phyloP scores from a whole-genome alignment of 2,329 filamentous ascomycete genomes.

The Phaeosphaeriaceae sp. region DNA sequence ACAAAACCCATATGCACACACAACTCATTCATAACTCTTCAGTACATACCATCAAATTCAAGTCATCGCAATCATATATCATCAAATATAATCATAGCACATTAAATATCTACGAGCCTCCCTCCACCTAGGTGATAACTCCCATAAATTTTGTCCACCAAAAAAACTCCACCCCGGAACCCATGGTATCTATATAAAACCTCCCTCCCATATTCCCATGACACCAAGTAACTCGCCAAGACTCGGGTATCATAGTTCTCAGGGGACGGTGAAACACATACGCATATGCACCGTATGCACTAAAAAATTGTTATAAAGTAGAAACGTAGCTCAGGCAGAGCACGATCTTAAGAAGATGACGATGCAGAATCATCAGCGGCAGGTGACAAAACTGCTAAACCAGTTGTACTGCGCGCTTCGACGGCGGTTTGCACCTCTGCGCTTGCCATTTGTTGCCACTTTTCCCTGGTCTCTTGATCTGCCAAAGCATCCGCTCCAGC shows the following conservation, averaged over 20 bases:
- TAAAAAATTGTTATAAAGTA: neutral
- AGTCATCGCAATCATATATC: no score
- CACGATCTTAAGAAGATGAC: conserved; percentile 32
- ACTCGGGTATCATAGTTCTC: conserved; percentile 1
- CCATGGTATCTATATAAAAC: conserved; percentile 5
- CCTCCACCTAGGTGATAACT: no score
- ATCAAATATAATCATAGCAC: no score
- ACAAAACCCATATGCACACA: no score
- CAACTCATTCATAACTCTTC: no score
- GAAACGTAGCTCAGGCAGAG: neutral
- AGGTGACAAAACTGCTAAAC: conserved; percentile 23
- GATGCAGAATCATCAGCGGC: conserved; percentile 38
- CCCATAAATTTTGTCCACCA: neutral
- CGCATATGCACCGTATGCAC: neutral
- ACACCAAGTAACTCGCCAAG: neutral
- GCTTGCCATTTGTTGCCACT: conserved; percentile 77
- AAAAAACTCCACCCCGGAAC: neutral
- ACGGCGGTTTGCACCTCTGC: conserved; percentile 81
- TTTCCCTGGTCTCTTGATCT: conserved; percentile 68
- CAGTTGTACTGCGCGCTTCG: conserved; percentile 32
- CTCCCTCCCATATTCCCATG: neutral
- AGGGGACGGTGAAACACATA: neutral
- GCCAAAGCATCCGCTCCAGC: conserved; percentile 57
- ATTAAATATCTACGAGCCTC: no score
- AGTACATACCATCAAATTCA: no score